phyloP scores from a whole-genome alignment of 495 filamentous ascomycete species.

The Penicillium cosmopolitanum region DNA sequence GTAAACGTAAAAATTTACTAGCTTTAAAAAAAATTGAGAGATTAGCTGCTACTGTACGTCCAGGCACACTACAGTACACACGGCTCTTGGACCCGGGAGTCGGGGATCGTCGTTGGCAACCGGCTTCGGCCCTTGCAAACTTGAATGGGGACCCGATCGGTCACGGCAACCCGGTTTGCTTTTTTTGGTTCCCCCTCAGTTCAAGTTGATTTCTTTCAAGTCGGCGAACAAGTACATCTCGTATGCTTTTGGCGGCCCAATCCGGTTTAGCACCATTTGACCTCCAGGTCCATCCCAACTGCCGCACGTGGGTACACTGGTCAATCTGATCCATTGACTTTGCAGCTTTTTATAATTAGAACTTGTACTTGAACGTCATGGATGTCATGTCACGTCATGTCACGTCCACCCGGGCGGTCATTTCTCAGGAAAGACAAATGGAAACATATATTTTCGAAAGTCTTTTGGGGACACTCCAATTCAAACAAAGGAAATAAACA shows the following conservation, averaged over 20 bases:
- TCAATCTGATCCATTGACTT: background rate
- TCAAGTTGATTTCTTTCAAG: background rate
- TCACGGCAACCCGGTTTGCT: conserved; percentile 1
- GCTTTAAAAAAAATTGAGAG: background rate
- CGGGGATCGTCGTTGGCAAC: conserved; percentile 1
- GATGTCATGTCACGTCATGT: background rate
- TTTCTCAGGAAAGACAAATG: background rate
- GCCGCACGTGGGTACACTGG: background rate
- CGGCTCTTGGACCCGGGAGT: background rate
- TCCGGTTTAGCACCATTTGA: background rate
- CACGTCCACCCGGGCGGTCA: background rate
- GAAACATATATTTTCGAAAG: background rate
- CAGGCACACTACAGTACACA: background rate
- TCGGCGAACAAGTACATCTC: too few relatives aligned
- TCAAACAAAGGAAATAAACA: conserved; percentile 28
- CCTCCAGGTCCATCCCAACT: too few relatives aligned
- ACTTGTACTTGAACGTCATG: too few relatives aligned
- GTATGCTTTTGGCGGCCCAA: background rate
- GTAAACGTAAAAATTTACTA: background rate
- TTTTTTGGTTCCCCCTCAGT: too few relatives aligned
- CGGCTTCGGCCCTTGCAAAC: background rate
- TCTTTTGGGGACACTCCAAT: conserved; percentile 11
- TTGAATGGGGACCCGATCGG: background rate
- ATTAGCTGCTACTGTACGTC: too few relatives aligned
- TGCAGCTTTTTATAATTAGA: background rate